Conservation (phyloP, 2,329 filamentous ascomycete genomes). For the Aspergillus caelatus region DNA sequence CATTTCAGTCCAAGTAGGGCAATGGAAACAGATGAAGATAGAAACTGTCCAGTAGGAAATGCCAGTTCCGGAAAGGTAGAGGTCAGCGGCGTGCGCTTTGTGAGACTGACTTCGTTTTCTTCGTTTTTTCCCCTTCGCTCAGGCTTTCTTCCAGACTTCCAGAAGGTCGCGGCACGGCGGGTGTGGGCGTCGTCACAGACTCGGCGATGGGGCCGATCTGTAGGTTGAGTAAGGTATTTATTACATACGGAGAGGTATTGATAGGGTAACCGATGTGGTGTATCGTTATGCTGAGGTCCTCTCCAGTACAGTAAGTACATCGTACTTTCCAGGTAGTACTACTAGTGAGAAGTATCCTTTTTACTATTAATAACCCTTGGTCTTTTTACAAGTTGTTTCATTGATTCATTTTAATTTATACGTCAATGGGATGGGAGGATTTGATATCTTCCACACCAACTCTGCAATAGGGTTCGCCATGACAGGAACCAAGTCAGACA, state of each 20-base stretch:
- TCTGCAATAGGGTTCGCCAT: not conserved
- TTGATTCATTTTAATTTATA: not conserved
- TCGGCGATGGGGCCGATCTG: conserved; percentile 19
- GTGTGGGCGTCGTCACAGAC: conserved; percentile 22
- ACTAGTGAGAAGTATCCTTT: too few relatives aligned
- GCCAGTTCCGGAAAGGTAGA: not conserved
- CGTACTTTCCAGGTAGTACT: too few relatives aligned
- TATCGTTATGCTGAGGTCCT: not conserved
- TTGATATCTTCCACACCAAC: not conserved
- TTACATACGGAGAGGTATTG: conserved; percentile 1
- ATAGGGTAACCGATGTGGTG: not conserved
- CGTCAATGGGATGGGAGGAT: not conserved
- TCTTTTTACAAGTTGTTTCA: not conserved
- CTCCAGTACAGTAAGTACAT: too few relatives aligned
- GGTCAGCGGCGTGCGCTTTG: not conserved
- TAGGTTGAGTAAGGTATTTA: not conserved
- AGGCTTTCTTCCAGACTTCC: conserved; percentile 24
- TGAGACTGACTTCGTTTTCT: conserved; percentile 1
- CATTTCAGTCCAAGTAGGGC: not conserved
- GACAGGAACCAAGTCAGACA: not conserved
- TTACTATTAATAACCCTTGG: not conserved
- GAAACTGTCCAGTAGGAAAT: conserved; percentile 1
- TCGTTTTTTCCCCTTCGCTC: conserved; percentile 10
- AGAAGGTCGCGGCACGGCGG: conserved; percentile 27
- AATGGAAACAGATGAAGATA: conserved; percentile 2